Conservation (phyloP, 2,329 filamentous ascomycete genomes). For the Phialophora tarda region DNA sequence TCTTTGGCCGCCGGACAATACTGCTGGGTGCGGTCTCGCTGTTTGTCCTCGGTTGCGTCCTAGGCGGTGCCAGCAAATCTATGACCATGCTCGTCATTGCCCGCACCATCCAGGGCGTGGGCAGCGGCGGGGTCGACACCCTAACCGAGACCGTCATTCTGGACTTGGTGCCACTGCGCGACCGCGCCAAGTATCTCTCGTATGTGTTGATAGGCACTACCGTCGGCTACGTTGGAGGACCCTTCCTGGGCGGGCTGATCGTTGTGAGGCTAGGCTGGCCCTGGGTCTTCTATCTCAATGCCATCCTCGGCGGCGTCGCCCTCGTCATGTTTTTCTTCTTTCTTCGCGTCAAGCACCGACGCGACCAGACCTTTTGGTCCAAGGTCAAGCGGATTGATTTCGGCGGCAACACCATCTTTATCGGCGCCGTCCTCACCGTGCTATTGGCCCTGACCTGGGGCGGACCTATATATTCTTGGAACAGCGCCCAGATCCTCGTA, state of each 20-base stretch:
- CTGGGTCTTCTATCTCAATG: slow-evolving; percentile 52
- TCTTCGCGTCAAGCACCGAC: slow-evolving; percentile 42
- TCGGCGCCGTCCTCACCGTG: slow-evolving; percentile 46
- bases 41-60: slow-evolving; percentile 59
- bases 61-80: slow-evolving; percentile 49
- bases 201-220: slow-evolving; percentile 37
- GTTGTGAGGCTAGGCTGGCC: slow-evolving; percentile 34
- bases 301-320: slow-evolving; percentile 43
- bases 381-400: slow-evolving; percentile 48
- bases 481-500: slow-evolving; percentile 47
- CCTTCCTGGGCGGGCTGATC: slow-evolving; percentile 46
- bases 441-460: slow-evolving; percentile 53
- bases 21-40: slow-evolving; percentile 51
- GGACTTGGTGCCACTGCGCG: slow-evolving; percentile 48
- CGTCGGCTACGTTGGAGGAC: slow-evolving; percentile 53
- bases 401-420: slow-evolving; percentile 49
- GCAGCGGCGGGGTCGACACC: slow-evolving; percentile 52
- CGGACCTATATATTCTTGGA: slow-evolving; percentile 50
- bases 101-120: slow-evolving; percentile 62
- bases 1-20: slow-evolving; percentile 57
- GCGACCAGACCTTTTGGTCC: slow-evolving; percentile 40
- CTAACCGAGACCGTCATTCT: slow-evolving; percentile 57
- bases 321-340: slow-evolving; percentile 42
- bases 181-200: slow-evolving; percentile 42
- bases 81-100: slow-evolving; percentile 60